Percentiles rank a stretch among this genome's conserved stretches.
These are phyloP conservation scores for Tylopilus plumbeoviolaceoides DNA, from an alignment of 768 basidiomycete genomes.

Conservation along the genomic window DNA sequence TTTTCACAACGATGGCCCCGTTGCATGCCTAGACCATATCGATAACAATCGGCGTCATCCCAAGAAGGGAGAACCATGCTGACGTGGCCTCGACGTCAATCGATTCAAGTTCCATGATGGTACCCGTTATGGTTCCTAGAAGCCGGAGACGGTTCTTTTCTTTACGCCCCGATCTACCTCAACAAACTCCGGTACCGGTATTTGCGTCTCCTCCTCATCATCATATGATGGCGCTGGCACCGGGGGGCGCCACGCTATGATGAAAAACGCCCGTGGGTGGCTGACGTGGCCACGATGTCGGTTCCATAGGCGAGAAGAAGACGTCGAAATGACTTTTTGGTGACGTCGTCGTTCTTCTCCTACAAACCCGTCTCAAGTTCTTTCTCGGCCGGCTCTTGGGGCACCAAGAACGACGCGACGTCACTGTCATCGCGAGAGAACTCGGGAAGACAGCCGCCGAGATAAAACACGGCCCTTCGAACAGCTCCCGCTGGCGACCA, in stretches of 20 bases:
- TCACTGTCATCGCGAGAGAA: neutral
- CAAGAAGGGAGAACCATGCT: neutral
- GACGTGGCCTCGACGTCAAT: neutral
- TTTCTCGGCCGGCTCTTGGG: neutral
- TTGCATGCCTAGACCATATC: neutral
- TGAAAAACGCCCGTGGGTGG: neutral
- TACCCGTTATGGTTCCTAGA: neutral
- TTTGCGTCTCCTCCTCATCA: no score
- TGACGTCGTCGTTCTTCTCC: neutral
- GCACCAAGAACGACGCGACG: neutral
- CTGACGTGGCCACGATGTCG: neutral
- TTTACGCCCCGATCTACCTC: neutral
- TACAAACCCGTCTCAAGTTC: neutral
- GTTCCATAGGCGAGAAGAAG: neutral
- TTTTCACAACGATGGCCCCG: neutral
- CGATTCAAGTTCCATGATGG: neutral
- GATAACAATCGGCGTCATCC: neutral
- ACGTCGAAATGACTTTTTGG: neutral
- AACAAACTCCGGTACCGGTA: neutral
- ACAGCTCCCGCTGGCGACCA: neutral
- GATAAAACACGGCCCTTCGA: neutral
- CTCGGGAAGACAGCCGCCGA: neutral
- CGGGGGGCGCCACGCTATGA: neutral
- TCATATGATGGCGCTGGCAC: neutral
- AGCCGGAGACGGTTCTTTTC: neutral